Percentiles rank a stretch among this genome's conserved stretches.
Evolutionary conservation across 495 filamentous ascomycete genomes (phyloP).

Genomic region (Aspergillus conjunctus): DNA sequence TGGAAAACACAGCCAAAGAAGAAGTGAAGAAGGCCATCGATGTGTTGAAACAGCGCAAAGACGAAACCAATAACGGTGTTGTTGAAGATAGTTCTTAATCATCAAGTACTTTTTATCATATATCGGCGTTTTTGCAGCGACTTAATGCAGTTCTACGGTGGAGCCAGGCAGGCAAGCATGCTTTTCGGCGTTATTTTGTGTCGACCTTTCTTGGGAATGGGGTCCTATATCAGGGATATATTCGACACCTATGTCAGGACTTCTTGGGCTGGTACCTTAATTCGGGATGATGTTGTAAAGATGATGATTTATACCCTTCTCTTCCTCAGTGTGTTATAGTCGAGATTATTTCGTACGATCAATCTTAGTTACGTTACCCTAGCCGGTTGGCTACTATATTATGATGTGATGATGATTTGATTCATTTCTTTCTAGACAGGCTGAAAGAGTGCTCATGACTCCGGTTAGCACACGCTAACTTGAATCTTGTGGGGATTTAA

Average conservation of each 20-base stretch:
- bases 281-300: neutral
- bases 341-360: neutral
- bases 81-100: slow-evolving; percentile 27
- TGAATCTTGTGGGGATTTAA: too few relatives aligned
- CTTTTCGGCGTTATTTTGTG: slow-evolving; percentile 19
- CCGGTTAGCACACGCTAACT: too few relatives aligned
- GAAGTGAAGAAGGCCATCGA: slow-evolving; percentile 73
- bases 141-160: slow-evolving; percentile 9
- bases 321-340: slow-evolving; percentile 2
- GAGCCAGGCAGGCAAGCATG: slow-evolving; percentile 13
- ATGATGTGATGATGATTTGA: neutral
- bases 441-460: too few relatives aligned
- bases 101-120: slow-evolving; percentile 18
- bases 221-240: neutral
- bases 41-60: slow-evolving; percentile 29
- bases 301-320: slow-evolving; percentile 10
- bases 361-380: neutral
- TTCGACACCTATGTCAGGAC: neutral
- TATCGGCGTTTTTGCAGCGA: slow-evolving; percentile 26
- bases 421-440: too few relatives aligned
- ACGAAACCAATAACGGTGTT: slow-evolving; percentile 27
- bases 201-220: neutral
- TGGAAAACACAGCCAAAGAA: slow-evolving; percentile 69
- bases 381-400: neutral
- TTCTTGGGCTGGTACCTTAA: slow-evolving; percentile 1